Evolutionary conservation across 805 yeast species (phyloP).

Genomic region (Nematodospora valgi): DNA sequence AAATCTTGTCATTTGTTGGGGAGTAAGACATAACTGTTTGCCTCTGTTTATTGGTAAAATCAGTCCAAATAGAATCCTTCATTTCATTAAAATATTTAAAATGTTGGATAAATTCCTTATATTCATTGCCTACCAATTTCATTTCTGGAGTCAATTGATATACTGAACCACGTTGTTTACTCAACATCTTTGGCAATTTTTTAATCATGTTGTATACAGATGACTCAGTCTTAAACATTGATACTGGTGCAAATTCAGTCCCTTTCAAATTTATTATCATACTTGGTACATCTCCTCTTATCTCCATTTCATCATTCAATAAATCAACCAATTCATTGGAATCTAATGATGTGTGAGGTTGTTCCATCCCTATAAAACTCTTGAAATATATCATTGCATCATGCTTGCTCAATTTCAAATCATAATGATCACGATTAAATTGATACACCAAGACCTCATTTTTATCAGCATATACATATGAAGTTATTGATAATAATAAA

Average conservation of each 20-base stretch:
- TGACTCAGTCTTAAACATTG: neutral
- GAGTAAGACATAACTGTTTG: constrained; percentile 18
- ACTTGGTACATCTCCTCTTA: constrained; percentile 1
- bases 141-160: constrained; percentile 25
- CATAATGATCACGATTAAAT: no score
- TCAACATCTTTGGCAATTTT: constrained; percentile 19
- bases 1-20: constrained; percentile 47
- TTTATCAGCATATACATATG: no score
- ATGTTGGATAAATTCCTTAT: constrained; percentile 12
- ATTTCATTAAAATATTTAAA: constrained; percentile 28
- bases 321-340: constrained; percentile 1
- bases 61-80: constrained; percentile 35
- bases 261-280: constrained; percentile 6
- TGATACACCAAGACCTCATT: no score
- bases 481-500: no score
- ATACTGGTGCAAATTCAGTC: neutral
- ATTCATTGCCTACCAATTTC: constrained; percentile 12
- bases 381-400: neutral
- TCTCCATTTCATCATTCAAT: neutral
- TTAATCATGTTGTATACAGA: neutral
- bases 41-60: constrained; percentile 17
- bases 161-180: constrained; percentile 7
- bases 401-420: no score
- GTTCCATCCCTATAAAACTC: neutral
- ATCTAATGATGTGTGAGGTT: neutral